These are phyloP conservation scores for Galeopsis tetrahit DNA, from an alignment of 257 asterid species.

Conservation along the genomic window DNA sequence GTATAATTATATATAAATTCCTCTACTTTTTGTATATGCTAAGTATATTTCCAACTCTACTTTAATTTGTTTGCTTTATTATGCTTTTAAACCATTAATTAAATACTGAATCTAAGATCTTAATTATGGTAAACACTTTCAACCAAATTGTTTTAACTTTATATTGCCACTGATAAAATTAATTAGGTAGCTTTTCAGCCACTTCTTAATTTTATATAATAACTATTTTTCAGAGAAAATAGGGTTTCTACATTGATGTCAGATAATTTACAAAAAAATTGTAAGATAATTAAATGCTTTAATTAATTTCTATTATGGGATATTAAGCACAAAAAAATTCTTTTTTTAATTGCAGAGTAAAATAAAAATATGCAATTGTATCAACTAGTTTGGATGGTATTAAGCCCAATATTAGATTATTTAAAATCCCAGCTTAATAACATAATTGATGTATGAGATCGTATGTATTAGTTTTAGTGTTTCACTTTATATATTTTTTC, in stretches of 20 bases:
- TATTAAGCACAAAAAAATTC: too few relatives aligned
- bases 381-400: not conserved
- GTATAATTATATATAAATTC: slow-evolving; percentile 19
- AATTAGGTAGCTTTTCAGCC: not conserved
- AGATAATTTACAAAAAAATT: too few relatives aligned
- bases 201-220: not conserved
- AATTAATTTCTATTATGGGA: not conserved
- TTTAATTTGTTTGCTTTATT: slow-evolving; percentile 4
- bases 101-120: not conserved
- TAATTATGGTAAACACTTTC: not conserved
- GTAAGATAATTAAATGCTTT: not conserved
- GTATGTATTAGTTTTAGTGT: too few relatives aligned
- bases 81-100: slow-evolving; percentile 24
- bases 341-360: too few relatives aligned
- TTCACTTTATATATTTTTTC: too few relatives aligned
- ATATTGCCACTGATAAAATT: not conserved
- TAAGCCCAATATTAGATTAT: too few relatives aligned
- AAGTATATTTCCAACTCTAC: slow-evolving; percentile 33
- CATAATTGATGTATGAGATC: too few relatives aligned
- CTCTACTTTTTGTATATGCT: slow-evolving; percentile 35
- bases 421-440: too few relatives aligned
- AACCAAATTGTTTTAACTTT: slow-evolving; percentile 8
- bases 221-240: not conserved
- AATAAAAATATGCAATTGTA: not conserved
- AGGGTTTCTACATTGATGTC: not conserved